Evolutionary conservation across 148 eudicot species (phyloP).

Genomic region (Spergularia marina): DNA sequence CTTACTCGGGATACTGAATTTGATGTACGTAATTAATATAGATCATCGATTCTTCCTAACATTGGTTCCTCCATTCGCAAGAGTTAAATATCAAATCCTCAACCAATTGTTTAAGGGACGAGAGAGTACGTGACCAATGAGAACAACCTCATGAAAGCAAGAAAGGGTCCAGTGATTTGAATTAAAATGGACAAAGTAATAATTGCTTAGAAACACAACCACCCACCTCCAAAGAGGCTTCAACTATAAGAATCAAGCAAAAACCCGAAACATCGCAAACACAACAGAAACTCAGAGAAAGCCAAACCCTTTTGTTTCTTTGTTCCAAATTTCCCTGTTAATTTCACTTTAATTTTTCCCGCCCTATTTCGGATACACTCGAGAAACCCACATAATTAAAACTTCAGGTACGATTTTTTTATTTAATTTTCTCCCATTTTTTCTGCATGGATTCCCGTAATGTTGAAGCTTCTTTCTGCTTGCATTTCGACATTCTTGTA

Average conservation of each 20-base stretch:
- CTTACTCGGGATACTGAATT: no score
- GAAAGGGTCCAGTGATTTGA: no score
- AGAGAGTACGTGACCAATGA: no score
- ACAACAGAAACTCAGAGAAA: not conserved
- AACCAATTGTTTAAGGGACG: no score
- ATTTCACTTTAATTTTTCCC: conserved; percentile 7
- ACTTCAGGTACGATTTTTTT: conserved; percentile 1
- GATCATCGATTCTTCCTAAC: no score
- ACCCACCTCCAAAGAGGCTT: not conserved
- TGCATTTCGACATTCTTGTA: not conserved
- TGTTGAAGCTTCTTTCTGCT: not conserved
- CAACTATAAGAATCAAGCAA: not conserved
- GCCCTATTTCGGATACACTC: conserved; percentile 3
- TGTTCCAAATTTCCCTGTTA: not conserved
- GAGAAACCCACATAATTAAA: not conserved
- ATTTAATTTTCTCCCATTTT: not conserved
- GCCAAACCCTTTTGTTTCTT: conserved; percentile 4
- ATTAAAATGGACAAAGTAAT: no score
- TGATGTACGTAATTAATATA: no score
- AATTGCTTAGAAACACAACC: no score
- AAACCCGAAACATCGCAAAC: not conserved
- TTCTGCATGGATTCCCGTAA: not conserved
- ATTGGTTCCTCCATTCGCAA: no score
- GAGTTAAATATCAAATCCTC: no score
- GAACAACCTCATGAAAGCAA: no score